These are phyloP conservation scores for Aspergillus luchuensis DNA, from an alignment of 2,329 filamentous ascomycete genomes.

Conservation along the genomic window DNA sequence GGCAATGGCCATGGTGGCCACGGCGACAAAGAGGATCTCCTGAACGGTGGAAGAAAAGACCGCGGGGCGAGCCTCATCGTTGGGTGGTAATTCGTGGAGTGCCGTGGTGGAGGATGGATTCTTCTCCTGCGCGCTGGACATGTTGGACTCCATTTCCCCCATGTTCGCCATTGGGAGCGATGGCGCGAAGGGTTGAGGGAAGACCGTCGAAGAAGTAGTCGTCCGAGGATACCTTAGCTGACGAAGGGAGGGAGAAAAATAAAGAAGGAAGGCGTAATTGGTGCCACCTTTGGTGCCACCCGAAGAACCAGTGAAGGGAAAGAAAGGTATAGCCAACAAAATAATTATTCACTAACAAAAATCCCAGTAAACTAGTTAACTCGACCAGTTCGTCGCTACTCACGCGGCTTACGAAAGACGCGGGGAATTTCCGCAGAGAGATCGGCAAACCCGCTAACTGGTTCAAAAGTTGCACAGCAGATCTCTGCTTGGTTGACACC, in stretches of 20 bases:
- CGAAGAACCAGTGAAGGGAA: background rate
- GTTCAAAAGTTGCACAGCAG: too few species aligned
- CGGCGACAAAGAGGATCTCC: conserved; percentile 66
- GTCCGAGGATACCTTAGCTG: background rate
- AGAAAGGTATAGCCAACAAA: background rate
- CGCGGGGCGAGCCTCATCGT: conserved; percentile 29
- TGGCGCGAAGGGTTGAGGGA: background rate
- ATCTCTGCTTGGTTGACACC: too few species aligned
- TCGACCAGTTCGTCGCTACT: background rate
- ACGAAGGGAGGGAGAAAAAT: too few species aligned
- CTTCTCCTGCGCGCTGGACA: background rate
- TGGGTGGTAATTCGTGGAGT: background rate
- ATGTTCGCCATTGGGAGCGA: background rate
- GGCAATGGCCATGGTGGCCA: conserved; percentile 67
- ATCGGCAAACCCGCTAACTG: background rate
- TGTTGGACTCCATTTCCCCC: background rate
- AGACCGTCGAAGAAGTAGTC: background rate
- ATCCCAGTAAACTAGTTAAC: too few species aligned
- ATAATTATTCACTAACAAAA: too few species aligned
- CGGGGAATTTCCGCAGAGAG: background rate
- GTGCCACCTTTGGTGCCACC: too few species aligned
- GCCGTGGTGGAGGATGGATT: background rate
- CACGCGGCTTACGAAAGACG: background rate
- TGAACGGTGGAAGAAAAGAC: conserved; percentile 62
- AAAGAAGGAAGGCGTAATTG: too few species aligned